Evolutionary conservation across 2,329 filamentous ascomycete genomes (phyloP).

Genomic region (Fusarium cyanostomum): DNA sequence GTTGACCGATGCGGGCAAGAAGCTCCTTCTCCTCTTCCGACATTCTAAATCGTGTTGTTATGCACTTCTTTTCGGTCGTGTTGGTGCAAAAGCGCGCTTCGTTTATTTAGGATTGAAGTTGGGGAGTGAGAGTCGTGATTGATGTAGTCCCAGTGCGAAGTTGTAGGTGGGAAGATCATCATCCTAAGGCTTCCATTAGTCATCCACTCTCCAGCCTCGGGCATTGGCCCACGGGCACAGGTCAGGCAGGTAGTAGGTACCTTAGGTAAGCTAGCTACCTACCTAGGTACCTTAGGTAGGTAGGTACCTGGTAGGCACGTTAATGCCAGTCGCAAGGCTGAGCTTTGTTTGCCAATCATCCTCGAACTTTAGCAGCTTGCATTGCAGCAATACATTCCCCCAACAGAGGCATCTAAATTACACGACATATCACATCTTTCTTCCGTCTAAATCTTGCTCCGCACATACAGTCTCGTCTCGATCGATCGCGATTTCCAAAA

Average conservation of each 20-base stretch:
- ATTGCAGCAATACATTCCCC: not conserved
- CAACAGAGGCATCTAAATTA: not conserved
- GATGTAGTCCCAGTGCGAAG: slow-evolving; percentile 8
- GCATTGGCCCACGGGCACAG: no score
- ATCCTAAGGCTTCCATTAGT: slow-evolving; percentile 35
- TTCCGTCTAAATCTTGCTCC: not conserved
- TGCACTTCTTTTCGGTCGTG: not conserved
- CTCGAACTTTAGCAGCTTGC: not conserved
- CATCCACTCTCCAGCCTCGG: slow-evolving; percentile 20
- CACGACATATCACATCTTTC: not conserved
- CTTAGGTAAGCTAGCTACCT: no score
- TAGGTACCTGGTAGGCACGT: no score
- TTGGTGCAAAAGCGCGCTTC: not conserved
- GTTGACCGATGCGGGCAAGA: slow-evolving; percentile 62
- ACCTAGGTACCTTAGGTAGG: no score
- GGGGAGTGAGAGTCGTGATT: slow-evolving; percentile 1
- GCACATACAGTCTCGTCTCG: not conserved
- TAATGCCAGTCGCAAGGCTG: slow-evolving; percentile 36
- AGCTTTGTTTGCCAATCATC: slow-evolving; percentile 17
- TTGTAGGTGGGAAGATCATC: slow-evolving; percentile 28
- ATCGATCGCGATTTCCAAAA: slow-evolving; percentile 5
- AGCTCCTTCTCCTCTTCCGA: slow-evolving; percentile 62
- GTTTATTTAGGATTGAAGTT: slow-evolving; percentile 4
- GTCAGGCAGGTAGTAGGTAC: no score
- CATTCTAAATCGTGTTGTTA: slow-evolving; percentile 45